A percentile compares a stretch with the other conserved stretches of the same genome.
Evolutionary conservation across 257 asterid species (phyloP).

Genomic region (Nicotiana noctiflora): DNA sequence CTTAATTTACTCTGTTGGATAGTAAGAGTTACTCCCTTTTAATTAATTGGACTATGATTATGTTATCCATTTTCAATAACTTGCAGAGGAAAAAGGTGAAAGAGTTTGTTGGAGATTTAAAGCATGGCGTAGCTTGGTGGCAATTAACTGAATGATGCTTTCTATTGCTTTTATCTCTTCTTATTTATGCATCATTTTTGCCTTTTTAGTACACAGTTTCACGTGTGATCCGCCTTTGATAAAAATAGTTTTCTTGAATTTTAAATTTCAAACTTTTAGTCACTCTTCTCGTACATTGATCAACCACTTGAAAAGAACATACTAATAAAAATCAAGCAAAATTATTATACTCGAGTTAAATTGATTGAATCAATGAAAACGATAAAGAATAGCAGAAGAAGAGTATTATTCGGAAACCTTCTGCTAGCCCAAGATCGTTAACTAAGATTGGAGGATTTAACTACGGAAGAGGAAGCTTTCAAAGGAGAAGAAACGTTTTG

Average conservation of each 20-base stretch:
- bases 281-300: neutral
- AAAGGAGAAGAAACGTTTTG: too few relatives aligned
- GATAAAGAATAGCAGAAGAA: too few relatives aligned
- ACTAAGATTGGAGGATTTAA: too few relatives aligned
- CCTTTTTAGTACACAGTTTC: neutral
- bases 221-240: neutral
- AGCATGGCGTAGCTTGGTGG: slow-evolving; percentile 4
- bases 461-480: too few relatives aligned
- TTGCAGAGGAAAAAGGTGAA: slow-evolving; percentile 3
- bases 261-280: neutral
- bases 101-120: slow-evolving; percentile 4
- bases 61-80: neutral
- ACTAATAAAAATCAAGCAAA: neutral
- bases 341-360: neutral
- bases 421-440: too few relatives aligned
- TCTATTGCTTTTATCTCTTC: neutral
- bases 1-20: too few relatives aligned
- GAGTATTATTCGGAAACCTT: too few relatives aligned
- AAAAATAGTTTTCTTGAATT: neutral
- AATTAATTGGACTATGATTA: neutral
- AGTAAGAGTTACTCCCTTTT: neutral
- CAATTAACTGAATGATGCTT: neutral
- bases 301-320: neutral
- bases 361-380: neutral
- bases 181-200: neutral